Conservation (phyloP, 2,329 filamentous ascomycete genomes). For the Pseudogymnoascus sp. region DNA sequence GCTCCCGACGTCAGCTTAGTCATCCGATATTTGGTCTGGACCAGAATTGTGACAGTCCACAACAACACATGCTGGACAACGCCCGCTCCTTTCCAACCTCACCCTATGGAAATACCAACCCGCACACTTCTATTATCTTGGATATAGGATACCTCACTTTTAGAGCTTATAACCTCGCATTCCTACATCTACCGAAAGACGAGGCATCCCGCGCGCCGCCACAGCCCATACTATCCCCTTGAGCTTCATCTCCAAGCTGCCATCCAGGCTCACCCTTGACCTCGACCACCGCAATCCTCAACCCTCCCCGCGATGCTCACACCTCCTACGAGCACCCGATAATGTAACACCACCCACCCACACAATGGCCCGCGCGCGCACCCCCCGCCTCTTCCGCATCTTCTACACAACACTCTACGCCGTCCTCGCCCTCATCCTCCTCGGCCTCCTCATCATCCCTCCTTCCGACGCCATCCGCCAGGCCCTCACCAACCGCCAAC, state of each 20-base stretch:
- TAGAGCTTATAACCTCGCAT: background rate
- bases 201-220: background rate
- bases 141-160: background rate
- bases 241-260: background rate
- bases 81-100: background rate
- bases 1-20: background rate
- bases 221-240: background rate
- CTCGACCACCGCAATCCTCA: background rate
- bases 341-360: background rate
- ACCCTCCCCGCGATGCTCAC: background rate
- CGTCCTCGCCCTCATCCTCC: constrained; percentile 63
- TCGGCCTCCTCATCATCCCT: constrained; percentile 67
- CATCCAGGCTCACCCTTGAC: background rate
- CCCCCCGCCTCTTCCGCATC: constrained; percentile 53
- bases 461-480: constrained; percentile 76
- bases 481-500: constrained; percentile 54
- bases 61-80: background rate
- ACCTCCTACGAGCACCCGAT: background rate
- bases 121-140: background rate
- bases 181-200: background rate
- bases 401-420: constrained; percentile 75
- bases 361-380: background rate
- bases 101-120: background rate
- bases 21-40: constrained; percentile 2
- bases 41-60: background rate